Percentiles rank a stretch among this genome's conserved stretches.
phyloP scores from a whole-genome alignment of 192 early-diverging fungal genomes.

The Podila clonocystis region DNA sequence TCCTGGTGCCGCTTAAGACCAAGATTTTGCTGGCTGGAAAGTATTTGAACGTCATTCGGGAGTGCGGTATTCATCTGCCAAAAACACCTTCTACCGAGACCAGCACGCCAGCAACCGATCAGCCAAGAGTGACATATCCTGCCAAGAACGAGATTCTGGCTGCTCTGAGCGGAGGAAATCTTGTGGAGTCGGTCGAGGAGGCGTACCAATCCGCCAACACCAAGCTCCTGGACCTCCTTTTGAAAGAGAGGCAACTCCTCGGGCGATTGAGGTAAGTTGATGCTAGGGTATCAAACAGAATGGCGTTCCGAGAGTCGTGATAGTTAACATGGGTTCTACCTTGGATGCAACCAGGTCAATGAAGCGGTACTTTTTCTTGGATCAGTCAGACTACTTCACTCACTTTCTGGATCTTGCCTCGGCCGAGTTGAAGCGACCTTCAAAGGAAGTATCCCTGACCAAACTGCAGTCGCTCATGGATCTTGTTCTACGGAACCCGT shows the following conservation, averaged over 20 bases:
- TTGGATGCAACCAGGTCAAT: constrained; percentile 67
- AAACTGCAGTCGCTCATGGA: constrained; percentile 89
- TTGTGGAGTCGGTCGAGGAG: constrained; percentile 78
- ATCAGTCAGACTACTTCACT: constrained; percentile 92
- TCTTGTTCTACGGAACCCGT: constrained; percentile 86
- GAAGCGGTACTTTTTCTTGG: constrained; percentile 93
- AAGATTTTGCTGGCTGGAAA: constrained; percentile 93
- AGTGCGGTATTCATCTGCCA: constrained; percentile 71
- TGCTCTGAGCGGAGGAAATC: constrained; percentile 65
- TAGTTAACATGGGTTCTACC: background rate
- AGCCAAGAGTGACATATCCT: constrained; percentile 10
- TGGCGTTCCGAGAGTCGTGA: background rate
- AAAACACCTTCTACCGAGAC: constrained; percentile 32
- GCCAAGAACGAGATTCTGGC: constrained; percentile 63
- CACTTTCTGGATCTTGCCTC: constrained; percentile 94
- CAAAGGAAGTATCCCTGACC: constrained; percentile 71
- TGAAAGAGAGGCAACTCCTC: constrained; percentile 82
- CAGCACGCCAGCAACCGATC: constrained; percentile 23
- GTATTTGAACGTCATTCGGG: constrained; percentile 93
- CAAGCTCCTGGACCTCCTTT: constrained; percentile 80
- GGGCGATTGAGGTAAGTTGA: constrained; percentile 69
- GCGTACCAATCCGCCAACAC: constrained; percentile 93
- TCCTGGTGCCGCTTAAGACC: constrained; percentile 76
- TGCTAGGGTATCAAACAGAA: no score
- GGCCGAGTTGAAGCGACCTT: constrained; percentile 78